phyloP scores from a whole-genome alignment of 768 basidiomycete genomes.

The Trametes cubensis region DNA sequence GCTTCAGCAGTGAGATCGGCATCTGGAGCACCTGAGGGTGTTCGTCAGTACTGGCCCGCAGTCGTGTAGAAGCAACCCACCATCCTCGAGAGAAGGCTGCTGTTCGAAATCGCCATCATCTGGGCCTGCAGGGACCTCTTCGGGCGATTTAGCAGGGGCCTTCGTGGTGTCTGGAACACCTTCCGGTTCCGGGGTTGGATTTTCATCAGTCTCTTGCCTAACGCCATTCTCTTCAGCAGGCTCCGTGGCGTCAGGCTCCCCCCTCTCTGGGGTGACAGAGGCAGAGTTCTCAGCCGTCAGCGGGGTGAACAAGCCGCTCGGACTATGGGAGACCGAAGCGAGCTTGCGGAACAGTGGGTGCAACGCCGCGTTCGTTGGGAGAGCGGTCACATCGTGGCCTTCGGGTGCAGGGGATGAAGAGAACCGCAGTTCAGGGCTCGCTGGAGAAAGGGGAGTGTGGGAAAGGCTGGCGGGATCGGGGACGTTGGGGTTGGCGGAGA shows the following conservation, averaged over 20 bases:
- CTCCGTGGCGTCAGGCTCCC: not conserved
- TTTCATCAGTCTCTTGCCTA: not conserved
- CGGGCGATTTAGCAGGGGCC: not conserved
- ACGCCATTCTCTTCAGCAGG: not conserved
- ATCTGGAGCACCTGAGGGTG: no score
- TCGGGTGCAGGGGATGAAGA: conserved; percentile 1
- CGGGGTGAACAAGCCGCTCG: conserved; percentile 45
- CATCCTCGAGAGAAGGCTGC: no score
- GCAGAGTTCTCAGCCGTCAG: conserved; percentile 41
- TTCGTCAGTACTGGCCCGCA: no score
- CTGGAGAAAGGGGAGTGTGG: conserved; percentile 22
- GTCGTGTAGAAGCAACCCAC: no score
- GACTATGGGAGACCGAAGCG: conserved; percentile 6
- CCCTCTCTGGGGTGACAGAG: conserved; percentile 34
- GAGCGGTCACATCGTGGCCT: not conserved
- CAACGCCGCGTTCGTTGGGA: conserved; percentile 3
- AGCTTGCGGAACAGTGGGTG: conserved; percentile 13
- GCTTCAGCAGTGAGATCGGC: no score
- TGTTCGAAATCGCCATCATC: no score
- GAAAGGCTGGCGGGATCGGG: conserved; percentile 40
- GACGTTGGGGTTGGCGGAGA: conserved; percentile 44
- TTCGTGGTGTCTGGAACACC: not conserved
- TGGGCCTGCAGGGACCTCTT: not conserved
- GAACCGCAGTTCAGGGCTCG: not conserved
- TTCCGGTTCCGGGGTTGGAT: no score